A percentile compares a stretch with the other conserved stretches of the same genome.
phyloP scores from a whole-genome alignment of 1,284 basidiomycete species.

The Apiotrichum brassicae region DNA sequence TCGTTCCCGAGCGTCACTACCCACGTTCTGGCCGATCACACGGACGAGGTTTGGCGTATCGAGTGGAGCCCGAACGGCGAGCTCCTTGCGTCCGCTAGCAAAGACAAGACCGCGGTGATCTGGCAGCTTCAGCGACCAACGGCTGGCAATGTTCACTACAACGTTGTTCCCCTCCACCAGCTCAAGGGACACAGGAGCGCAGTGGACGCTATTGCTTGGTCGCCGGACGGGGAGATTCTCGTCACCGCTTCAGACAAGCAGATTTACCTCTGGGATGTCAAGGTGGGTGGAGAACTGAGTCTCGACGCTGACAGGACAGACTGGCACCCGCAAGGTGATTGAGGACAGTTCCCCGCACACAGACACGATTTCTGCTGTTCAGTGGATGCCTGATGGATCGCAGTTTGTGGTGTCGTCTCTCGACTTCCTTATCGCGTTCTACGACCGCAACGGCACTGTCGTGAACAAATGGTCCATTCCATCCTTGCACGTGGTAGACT shows the following conservation, averaged over 20 bases:
- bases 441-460: constrained; percentile 58
- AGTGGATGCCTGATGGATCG: constrained; percentile 80
- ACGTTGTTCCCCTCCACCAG: constrained; percentile 32
- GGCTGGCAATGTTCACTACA: constrained; percentile 19
- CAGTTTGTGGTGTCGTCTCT: constrained; percentile 87
- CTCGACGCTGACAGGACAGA: constrained; percentile 20
- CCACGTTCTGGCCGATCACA: constrained; percentile 74
- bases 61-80: constrained; percentile 88
- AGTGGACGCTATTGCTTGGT: constrained; percentile 82
- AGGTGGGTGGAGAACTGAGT: constrained; percentile 51
- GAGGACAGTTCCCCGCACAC: constrained; percentile 51
- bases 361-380: constrained; percentile 77
- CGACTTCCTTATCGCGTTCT: constrained; percentile 80
- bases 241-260: constrained; percentile 70
- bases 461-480: constrained; percentile 63
- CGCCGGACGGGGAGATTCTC: constrained; percentile 72
- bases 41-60: constrained; percentile 91
- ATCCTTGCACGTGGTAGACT: constrained; percentile 81
- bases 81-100: constrained; percentile 79
- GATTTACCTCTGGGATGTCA: constrained; percentile 80
- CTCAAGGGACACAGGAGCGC: constrained; percentile 65
- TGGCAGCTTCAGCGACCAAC: constrained; percentile 61
- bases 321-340: constrained; percentile 20
- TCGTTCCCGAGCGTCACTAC: constrained; percentile 80
- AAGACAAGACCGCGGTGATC: constrained; percentile 78